Percentiles rank a stretch among this genome's conserved stretches.
Evolutionary conservation across 2,329 filamentous ascomycete species (phyloP).

Genomic region (Trichoderma sp.): DNA sequence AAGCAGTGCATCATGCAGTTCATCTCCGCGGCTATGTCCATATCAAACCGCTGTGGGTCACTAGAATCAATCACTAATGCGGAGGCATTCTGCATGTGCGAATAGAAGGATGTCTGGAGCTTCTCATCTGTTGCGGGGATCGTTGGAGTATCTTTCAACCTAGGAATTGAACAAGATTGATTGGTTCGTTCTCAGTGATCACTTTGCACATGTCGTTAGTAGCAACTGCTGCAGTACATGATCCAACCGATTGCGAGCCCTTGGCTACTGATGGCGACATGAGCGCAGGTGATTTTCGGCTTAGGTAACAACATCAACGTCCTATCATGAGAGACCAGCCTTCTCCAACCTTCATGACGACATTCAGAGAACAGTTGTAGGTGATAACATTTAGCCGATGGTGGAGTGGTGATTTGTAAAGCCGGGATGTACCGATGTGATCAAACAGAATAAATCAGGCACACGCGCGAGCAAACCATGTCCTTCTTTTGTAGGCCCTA

Average conservation of each 20-base stretch:
- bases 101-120: neutral
- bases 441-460: neutral
- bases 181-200: neutral
- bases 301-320: slow-evolving; percentile 7
- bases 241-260: slow-evolving; percentile 16
- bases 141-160: neutral
- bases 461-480: neutral
- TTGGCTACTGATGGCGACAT: slow-evolving; percentile 14
- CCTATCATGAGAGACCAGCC: neutral
- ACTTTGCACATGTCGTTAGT: neutral
- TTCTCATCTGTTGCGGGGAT: neutral
- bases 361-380: neutral
- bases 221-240: neutral
- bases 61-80: neutral
- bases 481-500: neutral
- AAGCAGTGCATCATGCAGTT: neutral
- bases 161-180: neutral
- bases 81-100: neutral
- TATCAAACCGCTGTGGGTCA: neutral
- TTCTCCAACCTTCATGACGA: slow-evolving; percentile 1
- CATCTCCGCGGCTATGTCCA: neutral
- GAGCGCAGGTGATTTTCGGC: neutral
- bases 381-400: neutral
- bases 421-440: neutral
- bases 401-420: slow-evolving; percentile 1